Evolutionary conservation across 345 rosid species (phyloP).

Genomic region (Moricandia arvensis): DNA sequence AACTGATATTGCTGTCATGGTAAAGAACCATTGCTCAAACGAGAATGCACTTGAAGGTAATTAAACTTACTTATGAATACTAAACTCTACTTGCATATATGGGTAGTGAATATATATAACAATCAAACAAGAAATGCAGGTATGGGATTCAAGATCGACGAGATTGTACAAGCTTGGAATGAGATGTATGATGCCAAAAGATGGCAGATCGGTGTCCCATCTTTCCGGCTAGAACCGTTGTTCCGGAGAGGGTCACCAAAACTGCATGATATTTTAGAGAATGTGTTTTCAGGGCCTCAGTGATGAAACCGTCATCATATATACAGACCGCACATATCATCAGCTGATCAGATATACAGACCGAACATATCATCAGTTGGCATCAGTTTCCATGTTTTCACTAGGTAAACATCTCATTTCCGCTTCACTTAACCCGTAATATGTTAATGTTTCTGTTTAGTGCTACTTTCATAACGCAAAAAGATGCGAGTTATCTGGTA

Average conservation of each 20-base stretch:
- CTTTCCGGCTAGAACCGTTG: background rate
- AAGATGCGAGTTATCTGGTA: too few species aligned
- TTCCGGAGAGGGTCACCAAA: background rate
- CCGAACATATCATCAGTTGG: background rate
- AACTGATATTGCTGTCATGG: background rate
- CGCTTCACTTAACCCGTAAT: background rate
- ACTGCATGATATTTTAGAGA: background rate
- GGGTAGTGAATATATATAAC: background rate
- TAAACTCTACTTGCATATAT: background rate
- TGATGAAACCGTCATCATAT: background rate
- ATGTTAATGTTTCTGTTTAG: background rate
- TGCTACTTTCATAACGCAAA: background rate
- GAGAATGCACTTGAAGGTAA: background rate
- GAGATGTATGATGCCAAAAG: background rate
- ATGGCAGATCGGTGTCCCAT: background rate
- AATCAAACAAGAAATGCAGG: background rate
- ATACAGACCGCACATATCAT: background rate
- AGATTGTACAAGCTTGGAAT: background rate
- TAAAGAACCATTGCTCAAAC: background rate
- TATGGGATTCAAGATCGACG: background rate
- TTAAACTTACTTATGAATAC: background rate
- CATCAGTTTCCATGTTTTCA: background rate
- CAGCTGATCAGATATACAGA: too few species aligned
- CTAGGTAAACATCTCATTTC: background rate
- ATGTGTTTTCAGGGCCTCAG: background rate